Percentiles rank a stretch among this genome's conserved stretches.
phyloP scores from a whole-genome alignment of 305 asterid species.

The Ruellia speciosa region DNA sequence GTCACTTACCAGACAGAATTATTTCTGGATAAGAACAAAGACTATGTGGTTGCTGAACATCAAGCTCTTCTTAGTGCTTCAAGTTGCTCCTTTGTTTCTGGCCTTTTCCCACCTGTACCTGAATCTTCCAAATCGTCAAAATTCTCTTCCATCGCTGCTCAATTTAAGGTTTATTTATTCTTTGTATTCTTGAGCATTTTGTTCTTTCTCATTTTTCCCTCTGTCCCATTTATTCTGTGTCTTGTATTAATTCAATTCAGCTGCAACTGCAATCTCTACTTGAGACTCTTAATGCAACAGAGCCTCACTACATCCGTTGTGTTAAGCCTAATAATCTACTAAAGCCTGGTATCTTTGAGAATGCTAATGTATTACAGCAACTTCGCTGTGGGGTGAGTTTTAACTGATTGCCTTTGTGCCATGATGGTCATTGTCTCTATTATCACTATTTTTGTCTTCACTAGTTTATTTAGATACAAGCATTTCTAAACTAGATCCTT shows the following conservation, averaged over 20 bases:
- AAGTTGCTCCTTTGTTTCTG: constrained; percentile 61
- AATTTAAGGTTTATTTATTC: constrained; percentile 59
- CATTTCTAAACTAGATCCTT: not conserved
- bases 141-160: constrained; percentile 84
- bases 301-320: constrained; percentile 87
- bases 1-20: constrained; percentile 81
- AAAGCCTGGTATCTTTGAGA: constrained; percentile 82
- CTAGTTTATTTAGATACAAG: constrained; percentile 15
- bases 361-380: constrained; percentile 73
- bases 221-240: constrained; percentile 19
- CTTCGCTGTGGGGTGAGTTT: constrained; percentile 86
- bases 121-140: constrained; percentile 81
- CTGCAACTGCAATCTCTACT: constrained; percentile 84
- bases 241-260: constrained; percentile 33
- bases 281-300: constrained; percentile 80
- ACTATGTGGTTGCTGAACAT: constrained; percentile 82
- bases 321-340: constrained; percentile 84
- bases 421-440: not conserved
- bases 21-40: constrained; percentile 90
- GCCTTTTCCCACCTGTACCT: constrained; percentile 71
- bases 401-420: constrained; percentile 2
- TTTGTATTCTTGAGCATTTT: constrained; percentile 14
- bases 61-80: constrained; percentile 83
- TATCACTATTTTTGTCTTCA: constrained; percentile 1
- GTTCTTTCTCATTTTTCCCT: constrained; percentile 10